Evolutionary conservation across 2,329 filamentous ascomycete species (phyloP).

Genomic region (Colletotrichum echinochloae): DNA sequence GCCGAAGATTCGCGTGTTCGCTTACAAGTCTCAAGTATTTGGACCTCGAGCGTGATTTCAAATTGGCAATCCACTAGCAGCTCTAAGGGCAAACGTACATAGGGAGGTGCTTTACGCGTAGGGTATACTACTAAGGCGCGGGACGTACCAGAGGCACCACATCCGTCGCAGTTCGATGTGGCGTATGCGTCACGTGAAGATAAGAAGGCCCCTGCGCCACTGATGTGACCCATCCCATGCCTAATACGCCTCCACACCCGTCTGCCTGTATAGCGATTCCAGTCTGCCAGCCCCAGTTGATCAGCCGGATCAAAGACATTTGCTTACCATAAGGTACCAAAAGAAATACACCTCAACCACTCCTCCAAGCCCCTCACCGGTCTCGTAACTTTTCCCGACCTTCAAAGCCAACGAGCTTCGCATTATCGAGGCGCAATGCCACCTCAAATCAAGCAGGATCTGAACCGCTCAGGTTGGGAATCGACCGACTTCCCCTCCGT

Average conservation of each 20-base stretch:
- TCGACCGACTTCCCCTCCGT: slow-evolving; percentile 90
- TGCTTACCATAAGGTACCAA: background rate
- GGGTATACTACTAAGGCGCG: background rate
- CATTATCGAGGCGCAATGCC: slow-evolving; percentile 68
- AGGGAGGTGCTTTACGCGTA: background rate
- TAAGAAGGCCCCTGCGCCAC: background rate
- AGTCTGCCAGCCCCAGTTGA: background rate
- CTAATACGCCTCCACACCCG: background rate
- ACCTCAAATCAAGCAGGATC: slow-evolving; percentile 94
- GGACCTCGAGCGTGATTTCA: background rate
- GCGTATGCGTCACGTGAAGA: background rate
- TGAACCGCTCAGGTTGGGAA: slow-evolving; percentile 97
- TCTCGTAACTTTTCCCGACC: background rate
- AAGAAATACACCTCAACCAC: background rate
- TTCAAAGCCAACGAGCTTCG: background rate
- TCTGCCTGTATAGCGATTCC: background rate
- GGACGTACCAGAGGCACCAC: background rate
- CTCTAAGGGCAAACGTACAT: background rate
- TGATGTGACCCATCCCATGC: background rate
- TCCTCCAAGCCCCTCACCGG: background rate
- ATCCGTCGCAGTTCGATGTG: background rate
- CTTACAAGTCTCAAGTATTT: background rate
- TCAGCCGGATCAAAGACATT: background rate
- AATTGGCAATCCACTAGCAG: background rate
- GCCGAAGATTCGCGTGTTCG: background rate